Base-by-base conservation (phyloP, 2,329 filamentous ascomycete species). In the Talaromyces albobiverticillius region DNA sequence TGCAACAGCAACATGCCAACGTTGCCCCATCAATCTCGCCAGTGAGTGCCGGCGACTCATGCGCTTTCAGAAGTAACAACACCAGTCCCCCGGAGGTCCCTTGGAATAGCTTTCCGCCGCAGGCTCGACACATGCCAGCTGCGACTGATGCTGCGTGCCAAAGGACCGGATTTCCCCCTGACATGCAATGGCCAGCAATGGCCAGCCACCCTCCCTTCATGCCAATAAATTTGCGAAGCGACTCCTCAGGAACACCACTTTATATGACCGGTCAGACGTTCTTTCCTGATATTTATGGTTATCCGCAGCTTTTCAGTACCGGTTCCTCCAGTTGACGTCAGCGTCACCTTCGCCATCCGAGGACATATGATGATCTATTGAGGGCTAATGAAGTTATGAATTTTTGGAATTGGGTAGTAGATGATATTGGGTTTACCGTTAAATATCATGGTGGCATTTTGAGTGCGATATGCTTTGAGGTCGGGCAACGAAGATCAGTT, bases 141-240 rank as follows among this genome's bases (percentile, higher is more conserved):
- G 38, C 25, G 11, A 50, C 31, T 14, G 26, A 43, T 34, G 22
- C 42, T 11, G 11, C 20, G 18, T 43, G 32, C 48, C 14, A 29
- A 14, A 23, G 38, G 18, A 23, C 26, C 5, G 48, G 41, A 29
- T 31, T 20, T 5, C 18, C 7, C 3, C 10, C 18, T 42, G 38
- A 51, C 14, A 32, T 50, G 40, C 25, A 23, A 14, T 51, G 48
- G 48, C 14, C 48, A 18, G 48, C 31, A 25, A 43, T 43, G 41
- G 18, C 48, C 42, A 5, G 16, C 38, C 36, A 43, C 5, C 48
- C 48, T 22, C 10, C 9, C 18, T 26, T 26, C 8, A 34, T 51
- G 18, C 48, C 48, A 34, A 31, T 26, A 8, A 6, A 14, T 2
- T 42, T 38, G 18, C 48, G 48, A 43, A 26, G 2, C 11, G n/a